A percentile compares a stretch with the other conserved stretches of the same genome.
phyloP scores from a whole-genome alignment of 345 rosid genomes.

The Excoecaria cochinchinensis region DNA sequence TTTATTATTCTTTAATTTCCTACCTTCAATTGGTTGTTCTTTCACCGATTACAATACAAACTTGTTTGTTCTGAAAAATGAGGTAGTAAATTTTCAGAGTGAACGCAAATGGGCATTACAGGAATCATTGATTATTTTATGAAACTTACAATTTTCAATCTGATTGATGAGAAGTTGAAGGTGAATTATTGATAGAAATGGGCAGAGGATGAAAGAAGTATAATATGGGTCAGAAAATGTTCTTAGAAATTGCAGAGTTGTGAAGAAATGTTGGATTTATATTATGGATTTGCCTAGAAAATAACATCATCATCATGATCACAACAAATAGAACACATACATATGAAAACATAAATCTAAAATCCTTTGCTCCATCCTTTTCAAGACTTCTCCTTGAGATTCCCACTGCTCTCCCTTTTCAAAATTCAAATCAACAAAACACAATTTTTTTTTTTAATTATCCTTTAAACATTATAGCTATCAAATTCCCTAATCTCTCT shows the following conservation, averaged over 20 bases:
- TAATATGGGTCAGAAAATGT: background rate
- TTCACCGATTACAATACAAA: background rate
- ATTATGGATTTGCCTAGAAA: too few species aligned
- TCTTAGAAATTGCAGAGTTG: background rate
- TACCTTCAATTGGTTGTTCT: background rate
- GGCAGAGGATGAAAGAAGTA: too few species aligned
- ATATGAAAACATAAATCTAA: conserved; percentile 10
- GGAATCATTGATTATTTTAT: background rate
- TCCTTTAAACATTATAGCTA: too few species aligned
- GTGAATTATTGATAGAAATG: too few species aligned
- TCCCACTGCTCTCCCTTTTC: conserved; percentile 11
- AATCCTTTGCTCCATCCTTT: conserved; percentile 20
- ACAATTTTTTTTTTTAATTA: too few species aligned
- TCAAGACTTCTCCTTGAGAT: conserved; percentile 21
- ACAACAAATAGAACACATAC: background rate
- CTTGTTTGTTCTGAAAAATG: background rate
- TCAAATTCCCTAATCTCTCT: too few species aligned
- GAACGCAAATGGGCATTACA: background rate
- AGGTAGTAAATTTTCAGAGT: background rate
- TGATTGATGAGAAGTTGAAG: background rate
- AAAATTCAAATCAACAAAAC: background rate
- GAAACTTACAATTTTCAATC: background rate
- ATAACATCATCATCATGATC: background rate
- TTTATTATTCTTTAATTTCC: background rate
- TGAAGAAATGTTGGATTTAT: too few species aligned